phyloP scores from a whole-genome alignment of 768 basidiomycete species.

The Pleurotus sapidus region DNA sequence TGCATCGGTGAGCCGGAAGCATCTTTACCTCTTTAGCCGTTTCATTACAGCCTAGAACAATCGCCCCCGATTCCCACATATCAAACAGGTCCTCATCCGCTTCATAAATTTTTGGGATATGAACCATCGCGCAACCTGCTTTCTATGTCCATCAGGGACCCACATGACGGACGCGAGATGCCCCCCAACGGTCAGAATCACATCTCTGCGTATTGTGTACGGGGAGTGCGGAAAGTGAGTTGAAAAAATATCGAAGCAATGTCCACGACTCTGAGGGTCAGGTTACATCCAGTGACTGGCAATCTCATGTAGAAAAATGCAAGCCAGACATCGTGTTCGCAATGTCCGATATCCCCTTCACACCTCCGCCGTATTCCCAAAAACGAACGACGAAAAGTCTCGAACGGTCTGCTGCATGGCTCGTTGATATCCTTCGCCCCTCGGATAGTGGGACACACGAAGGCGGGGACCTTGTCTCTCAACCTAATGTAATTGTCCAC shows the following conservation, averaged over 20 bases:
- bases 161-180: constrained; percentile 60
- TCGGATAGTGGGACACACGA: constrained; percentile 1
- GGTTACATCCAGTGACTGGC: constrained; percentile 59
- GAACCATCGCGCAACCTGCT: constrained; percentile 43
- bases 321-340: constrained; percentile 72
- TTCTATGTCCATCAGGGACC: constrained; percentile 64
- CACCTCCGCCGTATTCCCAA: constrained; percentile 66
- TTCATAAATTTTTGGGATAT: constrained; percentile 70
- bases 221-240: constrained; percentile 71
- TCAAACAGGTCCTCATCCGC: constrained; percentile 44
- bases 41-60: constrained; percentile 53
- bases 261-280: constrained; percentile 19
- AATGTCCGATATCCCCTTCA: constrained; percentile 68
- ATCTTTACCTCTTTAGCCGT: constrained; percentile 7
- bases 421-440: constrained; percentile 47
- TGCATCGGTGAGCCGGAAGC: not conserved
- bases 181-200: constrained; percentile 66
- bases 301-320: constrained; percentile 44
- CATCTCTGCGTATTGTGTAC: constrained; percentile 54
- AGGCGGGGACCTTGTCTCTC: not conserved
- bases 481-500: constrained; percentile 54
- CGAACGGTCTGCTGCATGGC: constrained; percentile 66
- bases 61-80: constrained; percentile 65
- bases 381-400: constrained; percentile 76
- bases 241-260: no score